phyloP scores from a whole-genome alignment of 192 early-diverging fungal species.

The Thamnidium elegans region DNA sequence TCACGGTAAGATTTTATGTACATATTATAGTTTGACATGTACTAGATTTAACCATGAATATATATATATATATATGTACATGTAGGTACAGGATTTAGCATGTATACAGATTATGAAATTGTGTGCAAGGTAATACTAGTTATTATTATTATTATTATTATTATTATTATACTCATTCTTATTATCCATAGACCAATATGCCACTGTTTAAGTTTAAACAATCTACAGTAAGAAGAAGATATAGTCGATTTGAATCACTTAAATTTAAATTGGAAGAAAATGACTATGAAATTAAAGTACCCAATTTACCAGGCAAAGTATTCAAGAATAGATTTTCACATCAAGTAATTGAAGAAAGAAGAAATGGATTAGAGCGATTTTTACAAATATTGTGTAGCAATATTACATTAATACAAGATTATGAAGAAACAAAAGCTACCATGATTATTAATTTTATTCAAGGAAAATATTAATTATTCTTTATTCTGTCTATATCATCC shows the following conservation, averaged over 20 bases:
- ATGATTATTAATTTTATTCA: background rate
- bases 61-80: background rate
- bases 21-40: background rate
- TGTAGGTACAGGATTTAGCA: slow-evolving; percentile 66
- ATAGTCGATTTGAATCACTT: slow-evolving; percentile 99
- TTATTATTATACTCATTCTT: no score
- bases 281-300: slow-evolving; percentile 87
- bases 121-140: slow-evolving; percentile 76
- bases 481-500: slow-evolving; percentile 12
- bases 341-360: slow-evolving; percentile 87
- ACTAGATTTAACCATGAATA: background rate
- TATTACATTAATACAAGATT: background rate
- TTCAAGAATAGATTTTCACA: slow-evolving; percentile 94
- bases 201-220: slow-evolving; percentile 88
- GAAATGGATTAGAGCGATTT: slow-evolving; percentile 89
- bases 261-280: slow-evolving; percentile 90
- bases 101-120: slow-evolving; percentile 96
- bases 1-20: slow-evolving; percentile 54
- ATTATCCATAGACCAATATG: slow-evolving; percentile 77
- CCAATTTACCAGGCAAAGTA: slow-evolving; percentile 93
- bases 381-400: slow-evolving; percentile 76
- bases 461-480: background rate
- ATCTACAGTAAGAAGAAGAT: slow-evolving; percentile 85
- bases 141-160: background rate
- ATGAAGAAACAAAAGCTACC: background rate